Conservation (phyloP, 1,284 basidiomycete species). For the Stereum hirsutum region DNA sequence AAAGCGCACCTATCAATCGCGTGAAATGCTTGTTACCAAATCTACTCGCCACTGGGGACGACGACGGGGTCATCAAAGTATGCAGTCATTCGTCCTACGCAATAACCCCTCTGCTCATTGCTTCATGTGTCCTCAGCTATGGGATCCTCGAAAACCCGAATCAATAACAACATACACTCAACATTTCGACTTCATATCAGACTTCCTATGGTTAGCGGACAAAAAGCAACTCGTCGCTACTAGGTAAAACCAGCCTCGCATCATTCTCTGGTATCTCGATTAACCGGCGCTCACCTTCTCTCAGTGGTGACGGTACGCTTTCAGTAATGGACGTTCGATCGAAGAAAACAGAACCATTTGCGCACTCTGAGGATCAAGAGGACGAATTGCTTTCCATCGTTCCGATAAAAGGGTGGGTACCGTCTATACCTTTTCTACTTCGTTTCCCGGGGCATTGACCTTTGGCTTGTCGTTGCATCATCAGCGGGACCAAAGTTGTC, state of each 20-base stretch:
- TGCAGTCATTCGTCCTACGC: slow-evolving; percentile 11
- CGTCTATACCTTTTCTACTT: background rate
- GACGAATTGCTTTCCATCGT: slow-evolving; percentile 87
- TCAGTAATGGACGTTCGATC: slow-evolving; percentile 84
- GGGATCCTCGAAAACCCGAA: slow-evolving; percentile 75
- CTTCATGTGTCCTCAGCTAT: slow-evolving; percentile 44
- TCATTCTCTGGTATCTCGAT: background rate
- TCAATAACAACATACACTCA: slow-evolving; percentile 69
- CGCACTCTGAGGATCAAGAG: slow-evolving; percentile 90
- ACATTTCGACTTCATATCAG: slow-evolving; percentile 94
- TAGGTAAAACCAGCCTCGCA: slow-evolving; percentile 43
- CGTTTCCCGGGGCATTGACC: background rate
- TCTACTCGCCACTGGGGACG: slow-evolving; percentile 81
- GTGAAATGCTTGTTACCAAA: slow-evolving; percentile 62
- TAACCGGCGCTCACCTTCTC: background rate
- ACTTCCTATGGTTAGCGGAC: slow-evolving; percentile 81
- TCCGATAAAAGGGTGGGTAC: slow-evolving; percentile 65
- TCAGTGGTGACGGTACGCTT: slow-evolving; percentile 87
- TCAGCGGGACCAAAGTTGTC: slow-evolving; percentile 69
- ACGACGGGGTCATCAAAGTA: slow-evolving; percentile 90
- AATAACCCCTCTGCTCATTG: background rate
- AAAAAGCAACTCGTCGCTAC: slow-evolving; percentile 82
- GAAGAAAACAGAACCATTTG: slow-evolving; percentile 64
- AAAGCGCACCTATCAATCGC: slow-evolving; percentile 79
- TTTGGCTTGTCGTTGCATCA: background rate